These are phyloP conservation scores for Graphilbum sp. DNA, from an alignment of 2,329 filamentous ascomycete genomes.

Conservation along the genomic window DNA sequence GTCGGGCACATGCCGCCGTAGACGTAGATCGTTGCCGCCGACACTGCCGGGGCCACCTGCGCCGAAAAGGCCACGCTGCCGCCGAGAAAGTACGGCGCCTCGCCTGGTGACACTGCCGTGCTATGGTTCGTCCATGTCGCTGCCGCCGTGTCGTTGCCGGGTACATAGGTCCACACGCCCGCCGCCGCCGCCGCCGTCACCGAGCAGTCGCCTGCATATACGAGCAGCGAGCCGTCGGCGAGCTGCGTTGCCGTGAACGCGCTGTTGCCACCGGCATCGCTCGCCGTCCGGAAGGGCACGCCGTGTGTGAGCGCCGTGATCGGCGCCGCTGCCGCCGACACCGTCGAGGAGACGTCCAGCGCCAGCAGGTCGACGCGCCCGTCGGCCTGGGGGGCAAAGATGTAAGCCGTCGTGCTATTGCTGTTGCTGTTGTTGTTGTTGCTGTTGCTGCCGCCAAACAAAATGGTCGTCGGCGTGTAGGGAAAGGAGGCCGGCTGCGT, in stretches of 20 bases:
- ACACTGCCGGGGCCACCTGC: slow-evolving; percentile 33
- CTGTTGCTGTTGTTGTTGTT: slow-evolving; percentile 9
- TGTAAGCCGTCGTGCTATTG: slow-evolving; percentile 41
- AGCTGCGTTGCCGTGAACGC: slow-evolving; percentile 55
- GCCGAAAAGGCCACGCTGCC: slow-evolving; percentile 51
- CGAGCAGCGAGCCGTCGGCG: slow-evolving; percentile 50
- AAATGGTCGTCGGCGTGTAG: slow-evolving; percentile 62
- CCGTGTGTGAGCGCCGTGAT: slow-evolving; percentile 34
- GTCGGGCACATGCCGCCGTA: slow-evolving; percentile 84
- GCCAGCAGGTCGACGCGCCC: slow-evolving; percentile 36
- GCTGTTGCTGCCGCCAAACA: slow-evolving; percentile 35
- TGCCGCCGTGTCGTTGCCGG: slow-evolving; percentile 12
- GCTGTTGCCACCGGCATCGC: slow-evolving; percentile 22
- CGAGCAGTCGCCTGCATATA: slow-evolving; percentile 65
- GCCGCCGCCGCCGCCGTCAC: slow-evolving; percentile 20
- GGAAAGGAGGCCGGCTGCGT: slow-evolving; percentile 37
- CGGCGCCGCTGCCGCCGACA: slow-evolving; percentile 29
- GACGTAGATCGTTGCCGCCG: slow-evolving; percentile 45
- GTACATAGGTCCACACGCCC: slow-evolving; percentile 50
- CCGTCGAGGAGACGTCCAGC: slow-evolving; percentile 44
- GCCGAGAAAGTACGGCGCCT: slow-evolving; percentile 32
- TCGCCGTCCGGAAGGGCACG: slow-evolving; percentile 45
- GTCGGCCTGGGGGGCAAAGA: slow-evolving; percentile 42
- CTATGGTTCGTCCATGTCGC: slow-evolving; percentile 2
- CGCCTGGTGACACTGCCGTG: not conserved